Evolutionary conservation across 1,284 basidiomycete species (phyloP).

Genomic region (Malassezia japonica): DNA sequence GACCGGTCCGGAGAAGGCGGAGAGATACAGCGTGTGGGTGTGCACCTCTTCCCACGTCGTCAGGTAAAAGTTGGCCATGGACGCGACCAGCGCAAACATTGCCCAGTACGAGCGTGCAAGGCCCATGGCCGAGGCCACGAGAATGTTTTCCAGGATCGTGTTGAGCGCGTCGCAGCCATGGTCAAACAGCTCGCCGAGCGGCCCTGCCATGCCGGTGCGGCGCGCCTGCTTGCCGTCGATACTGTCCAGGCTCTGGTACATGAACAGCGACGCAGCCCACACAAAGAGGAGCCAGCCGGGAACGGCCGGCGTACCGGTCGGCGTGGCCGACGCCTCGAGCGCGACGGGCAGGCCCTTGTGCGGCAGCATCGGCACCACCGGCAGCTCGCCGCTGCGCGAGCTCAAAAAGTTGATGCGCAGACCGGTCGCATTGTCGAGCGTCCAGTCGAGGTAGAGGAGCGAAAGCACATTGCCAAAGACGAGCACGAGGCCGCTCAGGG

Average conservation of each 20-base stretch:
- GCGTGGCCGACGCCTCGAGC: slow-evolving; percentile 2
- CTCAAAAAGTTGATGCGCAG: slow-evolving; percentile 21
- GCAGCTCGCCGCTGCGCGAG: slow-evolving; percentile 16
- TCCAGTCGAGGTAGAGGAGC: slow-evolving; percentile 52
- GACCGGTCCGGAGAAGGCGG: slow-evolving; percentile 89
- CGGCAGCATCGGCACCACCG: slow-evolving; percentile 23
- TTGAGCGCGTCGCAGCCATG: slow-evolving; percentile 81
- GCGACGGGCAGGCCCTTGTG: slow-evolving; percentile 24
- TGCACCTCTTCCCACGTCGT: slow-evolving; percentile 96
- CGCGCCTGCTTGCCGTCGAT: slow-evolving; percentile 93
- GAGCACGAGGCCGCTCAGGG: slow-evolving; percentile 62
- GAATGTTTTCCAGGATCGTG: slow-evolving; percentile 57
- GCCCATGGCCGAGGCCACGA: slow-evolving; percentile 55
- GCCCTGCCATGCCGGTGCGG: slow-evolving; percentile 87
- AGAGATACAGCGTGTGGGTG: slow-evolving; percentile 57
- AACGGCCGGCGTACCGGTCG: slow-evolving; percentile 5
- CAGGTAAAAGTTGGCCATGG: slow-evolving; percentile 86
- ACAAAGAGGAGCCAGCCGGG: slow-evolving; percentile 37
- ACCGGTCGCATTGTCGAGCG: slow-evolving; percentile 30
- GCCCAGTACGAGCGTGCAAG: slow-evolving; percentile 93
- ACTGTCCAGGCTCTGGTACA: slow-evolving; percentile 81
- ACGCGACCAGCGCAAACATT: slow-evolving; percentile 71
- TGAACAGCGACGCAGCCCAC: slow-evolving; percentile 80
- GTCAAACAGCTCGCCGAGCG: slow-evolving; percentile 91
- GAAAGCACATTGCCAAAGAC: slow-evolving; percentile 77